These are phyloP conservation scores for Gracilaria gracilis DNA, from an alignment of 23 red algal species.

Conservation along the genomic window DNA sequence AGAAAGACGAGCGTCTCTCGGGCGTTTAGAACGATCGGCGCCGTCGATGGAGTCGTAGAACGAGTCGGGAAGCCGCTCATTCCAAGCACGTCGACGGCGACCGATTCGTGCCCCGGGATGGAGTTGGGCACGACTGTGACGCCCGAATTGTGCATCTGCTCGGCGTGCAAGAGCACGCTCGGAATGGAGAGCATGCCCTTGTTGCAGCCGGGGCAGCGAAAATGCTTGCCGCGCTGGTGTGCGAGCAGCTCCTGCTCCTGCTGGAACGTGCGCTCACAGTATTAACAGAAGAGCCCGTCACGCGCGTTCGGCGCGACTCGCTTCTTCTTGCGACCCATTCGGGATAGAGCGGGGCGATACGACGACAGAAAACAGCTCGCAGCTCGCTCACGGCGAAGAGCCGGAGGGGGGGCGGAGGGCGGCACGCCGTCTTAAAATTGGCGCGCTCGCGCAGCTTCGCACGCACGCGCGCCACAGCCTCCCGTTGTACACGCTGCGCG, in stretches of 20 bases:
- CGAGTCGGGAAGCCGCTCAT: slow-evolving; percentile 78
- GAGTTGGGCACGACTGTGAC: slow-evolving; percentile 80
- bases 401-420: not conserved
- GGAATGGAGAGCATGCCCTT: slow-evolving; percentile 76
- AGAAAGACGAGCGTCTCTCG: not conserved
- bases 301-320: slow-evolving; percentile 32
- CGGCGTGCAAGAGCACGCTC: slow-evolving; percentile 67
- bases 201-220: slow-evolving; percentile 75
- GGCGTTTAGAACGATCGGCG: not conserved
- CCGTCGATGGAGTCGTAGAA: slow-evolving; percentile 34
- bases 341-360: not conserved
- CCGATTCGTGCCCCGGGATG: slow-evolving; percentile 51
- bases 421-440: not conserved
- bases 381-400: too few relatives aligned
- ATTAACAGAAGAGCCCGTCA: slow-evolving; percentile 88
- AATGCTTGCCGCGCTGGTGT: slow-evolving; percentile 83
- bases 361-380: too few relatives aligned
- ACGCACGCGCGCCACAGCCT: not conserved
- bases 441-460: too few relatives aligned
- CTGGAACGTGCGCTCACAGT: slow-evolving; percentile 84
- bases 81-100: slow-evolving; percentile 68
- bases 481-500: too few relatives aligned
- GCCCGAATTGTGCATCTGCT: slow-evolving; percentile 74
- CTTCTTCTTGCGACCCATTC: slow-evolving; percentile 89
- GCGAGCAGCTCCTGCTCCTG: slow-evolving; percentile 69